Evolutionary conservation across 2,329 filamentous ascomycete genomes (phyloP).

Genomic region (Cordyceps cicadae): DNA sequence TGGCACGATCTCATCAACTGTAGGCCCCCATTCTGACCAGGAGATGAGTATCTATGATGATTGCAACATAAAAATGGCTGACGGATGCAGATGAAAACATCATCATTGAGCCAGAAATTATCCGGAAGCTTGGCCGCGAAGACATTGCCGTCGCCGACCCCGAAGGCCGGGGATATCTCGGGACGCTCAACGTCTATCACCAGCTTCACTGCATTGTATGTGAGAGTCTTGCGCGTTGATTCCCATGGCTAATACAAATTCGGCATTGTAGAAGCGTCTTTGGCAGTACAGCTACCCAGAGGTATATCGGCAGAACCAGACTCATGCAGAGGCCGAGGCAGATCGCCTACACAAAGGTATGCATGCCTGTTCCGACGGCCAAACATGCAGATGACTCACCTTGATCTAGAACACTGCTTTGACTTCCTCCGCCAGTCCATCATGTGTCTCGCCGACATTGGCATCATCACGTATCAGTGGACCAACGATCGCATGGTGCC

Average conservation of each 20-base stretch:
- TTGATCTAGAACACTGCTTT: conserved; percentile 11
- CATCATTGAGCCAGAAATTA: conserved; percentile 4
- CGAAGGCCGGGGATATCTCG: conserved; percentile 6
- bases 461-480: conserved; percentile 13
- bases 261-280: conserved; percentile 1
- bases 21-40: not conserved
- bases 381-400: too few relatives aligned
- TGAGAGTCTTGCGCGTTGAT: not conserved
- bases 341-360: conserved; percentile 11
- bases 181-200: conserved; percentile 13
- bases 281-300: conserved; percentile 11
- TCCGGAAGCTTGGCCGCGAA: not conserved
- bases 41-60: too few relatives aligned
- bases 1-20: conserved; percentile 11
- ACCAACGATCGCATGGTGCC: conserved; percentile 4
- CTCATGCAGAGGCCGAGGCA: not conserved
- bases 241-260: not conserved
- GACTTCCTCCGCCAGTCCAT: conserved; percentile 10
- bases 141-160: conserved; percentile 7
- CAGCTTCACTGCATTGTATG: conserved; percentile 13
- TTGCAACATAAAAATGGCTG: too few relatives aligned
- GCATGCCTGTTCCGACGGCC: not conserved
- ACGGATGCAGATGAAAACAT: conserved; percentile 1
- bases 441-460: conserved; percentile 8
- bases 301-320: not conserved